Percentiles rank a stretch among this genome's conserved stretches.
Conservation (phyloP, 306 rosid species). For the Vigna trinervia region DNA sequence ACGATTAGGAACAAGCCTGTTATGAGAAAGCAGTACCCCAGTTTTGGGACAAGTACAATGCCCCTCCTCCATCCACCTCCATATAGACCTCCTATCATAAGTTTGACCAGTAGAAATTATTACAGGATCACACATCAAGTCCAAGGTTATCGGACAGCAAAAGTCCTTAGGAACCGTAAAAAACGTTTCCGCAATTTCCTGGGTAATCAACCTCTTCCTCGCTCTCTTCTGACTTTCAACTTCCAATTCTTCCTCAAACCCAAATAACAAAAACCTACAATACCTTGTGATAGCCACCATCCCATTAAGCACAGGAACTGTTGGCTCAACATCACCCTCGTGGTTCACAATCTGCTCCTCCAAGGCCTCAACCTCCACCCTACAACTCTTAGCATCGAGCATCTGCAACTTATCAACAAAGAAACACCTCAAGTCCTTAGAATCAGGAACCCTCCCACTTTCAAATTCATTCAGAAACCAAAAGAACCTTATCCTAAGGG, state of each 20-base stretch:
- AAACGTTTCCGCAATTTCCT: conserved; percentile 70
- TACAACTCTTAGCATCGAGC: conserved; percentile 60
- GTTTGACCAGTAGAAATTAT: conserved; percentile 81
- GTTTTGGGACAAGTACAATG: conserved; percentile 83
- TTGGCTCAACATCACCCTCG: conserved; percentile 81
- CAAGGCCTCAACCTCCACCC: conserved; percentile 72
- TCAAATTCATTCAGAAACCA: conserved; percentile 64
- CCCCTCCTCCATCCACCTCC: conserved; percentile 89
- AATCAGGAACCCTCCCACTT: conserved; percentile 58
- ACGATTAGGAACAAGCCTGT: conserved; percentile 67
- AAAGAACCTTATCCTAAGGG: conserved; percentile 53
- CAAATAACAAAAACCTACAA: conserved; percentile 74
- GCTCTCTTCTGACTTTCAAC: conserved; percentile 51
- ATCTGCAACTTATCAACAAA: conserved; percentile 63
- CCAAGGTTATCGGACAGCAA: conserved; percentile 79
- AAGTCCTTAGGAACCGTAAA: conserved; percentile 74
- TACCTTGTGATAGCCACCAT: conserved; percentile 74
- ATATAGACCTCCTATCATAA: conserved; percentile 68
- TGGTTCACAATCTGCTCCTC: conserved; percentile 90
- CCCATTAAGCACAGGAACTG: conserved; percentile 71
- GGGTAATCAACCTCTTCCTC: conserved; percentile 61
- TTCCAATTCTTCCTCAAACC: conserved; percentile 70
- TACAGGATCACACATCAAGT: conserved; percentile 88
- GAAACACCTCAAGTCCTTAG: conserved; percentile 53
- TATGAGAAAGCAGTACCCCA: conserved; percentile 69